Evolutionary conservation across 768 basidiomycete species (phyloP), one percentile per base, ranked within the genome.

Genomic region (Leccinum ochraceum): DNA sequence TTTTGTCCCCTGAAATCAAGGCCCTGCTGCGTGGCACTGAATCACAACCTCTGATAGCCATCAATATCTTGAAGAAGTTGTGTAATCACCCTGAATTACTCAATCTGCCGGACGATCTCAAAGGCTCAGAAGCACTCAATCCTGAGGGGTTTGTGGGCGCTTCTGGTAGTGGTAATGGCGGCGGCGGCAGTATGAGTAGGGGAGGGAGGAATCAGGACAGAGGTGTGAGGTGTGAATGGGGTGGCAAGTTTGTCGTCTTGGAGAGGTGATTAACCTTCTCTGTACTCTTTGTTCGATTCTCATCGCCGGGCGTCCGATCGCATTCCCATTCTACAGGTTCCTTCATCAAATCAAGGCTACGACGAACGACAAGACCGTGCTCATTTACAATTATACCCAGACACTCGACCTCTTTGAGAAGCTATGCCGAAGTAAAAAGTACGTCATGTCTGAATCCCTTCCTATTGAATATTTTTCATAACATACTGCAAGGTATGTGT

Each of bases 341-440:
- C 76, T 97, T 46, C 88, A 93, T 68, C 89, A 88, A 30, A 87
- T 98, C 49, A 83, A 82, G 58, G 87, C 85, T 11, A 83, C 88
- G 60, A 95, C 92, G 16, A 90, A 81, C 58, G 95, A 98, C 79
- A 98, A 98, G 79, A 96, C 97, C 60, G 95, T 98, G 16, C 78
- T 98, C 48, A 97, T 98, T 71, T 95, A 94, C 71, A 98, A 98
- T 73, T 95, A 95, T 70, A 98, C 95, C 5, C 94, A 95, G 74
- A 98, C 95, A 0, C 81, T 98, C 3, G 95, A 97, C 72, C 76
- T 96, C 10, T 96, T 98, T 66, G 94, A 95, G 77, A 93, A 89
- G 69, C 74, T 96, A 54, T 91, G 93, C 67, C 83, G 92, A 32
- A 85, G 75, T 67, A 95, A 95, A 73, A 90, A 91, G 94, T 94